These are phyloP conservation scores for Henckelia pumila DNA, from an alignment of 257 asterid genomes.

Conservation along the genomic window DNA sequence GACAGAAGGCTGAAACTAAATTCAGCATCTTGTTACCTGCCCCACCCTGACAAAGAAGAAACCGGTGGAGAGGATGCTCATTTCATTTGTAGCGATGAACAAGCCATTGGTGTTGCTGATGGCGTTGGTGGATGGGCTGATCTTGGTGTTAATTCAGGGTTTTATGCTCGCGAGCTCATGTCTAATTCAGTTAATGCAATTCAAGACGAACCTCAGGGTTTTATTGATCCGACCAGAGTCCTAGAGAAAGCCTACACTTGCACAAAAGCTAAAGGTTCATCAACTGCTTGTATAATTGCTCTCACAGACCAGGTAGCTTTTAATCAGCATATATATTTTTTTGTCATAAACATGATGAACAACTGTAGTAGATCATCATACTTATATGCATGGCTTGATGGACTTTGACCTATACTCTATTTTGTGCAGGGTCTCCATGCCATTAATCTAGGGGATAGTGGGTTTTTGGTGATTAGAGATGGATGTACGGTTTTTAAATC, in stretches of 20 bases:
- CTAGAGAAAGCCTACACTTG: conserved; percentile 75
- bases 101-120: conserved; percentile 93
- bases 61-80: conserved; percentile 99
- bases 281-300: conserved; percentile 94
- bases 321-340: not conserved
- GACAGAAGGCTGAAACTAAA: conserved; percentile 64
- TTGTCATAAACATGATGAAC: not conserved
- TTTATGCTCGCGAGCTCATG: conserved; percentile 93
- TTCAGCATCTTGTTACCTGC: conserved; percentile 87
- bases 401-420: not conserved
- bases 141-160: conserved; percentile 78
- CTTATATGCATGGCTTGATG: conserved; percentile 1
- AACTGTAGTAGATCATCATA: not conserved
- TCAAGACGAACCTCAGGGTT: conserved; percentile 76
- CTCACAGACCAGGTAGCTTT: conserved; percentile 70
- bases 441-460: conserved; percentile 90
- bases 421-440: conserved; percentile 79
- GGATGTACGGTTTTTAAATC: conserved; percentile 83
- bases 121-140: conserved; percentile 99
- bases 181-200: conserved; percentile 68
- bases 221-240: conserved; percentile 78
- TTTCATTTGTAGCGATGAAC: conserved; percentile 73
- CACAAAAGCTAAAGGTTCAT: conserved; percentile 81
- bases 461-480: conserved; percentile 88
- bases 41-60: conserved; percentile 97